Conservation (phyloP, 192 early-diverging fungal species). For the Podila horticola region DNA sequence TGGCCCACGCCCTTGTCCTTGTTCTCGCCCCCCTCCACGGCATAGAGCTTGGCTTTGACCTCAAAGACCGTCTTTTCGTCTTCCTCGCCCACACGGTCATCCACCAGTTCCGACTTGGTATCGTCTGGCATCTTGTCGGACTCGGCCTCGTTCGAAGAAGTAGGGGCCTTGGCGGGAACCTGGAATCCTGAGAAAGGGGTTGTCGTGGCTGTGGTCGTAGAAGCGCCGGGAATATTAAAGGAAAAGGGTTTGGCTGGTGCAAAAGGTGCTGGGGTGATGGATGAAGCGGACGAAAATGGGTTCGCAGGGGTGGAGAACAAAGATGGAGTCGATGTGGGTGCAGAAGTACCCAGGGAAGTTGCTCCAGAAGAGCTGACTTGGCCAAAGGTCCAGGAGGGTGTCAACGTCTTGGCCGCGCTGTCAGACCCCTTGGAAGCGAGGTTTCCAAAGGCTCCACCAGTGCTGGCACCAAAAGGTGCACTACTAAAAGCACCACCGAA, state of each 20-base stretch:
- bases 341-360: background rate
- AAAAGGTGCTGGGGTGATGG: conserved; percentile 1
- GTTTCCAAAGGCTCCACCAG: too few species aligned
- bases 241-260: conserved; percentile 7
- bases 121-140: conserved; percentile 18
- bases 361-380: background rate
- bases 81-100: conserved; percentile 14
- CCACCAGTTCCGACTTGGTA: conserved; percentile 12
- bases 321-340: background rate
- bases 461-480: too few species aligned
- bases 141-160: background rate
- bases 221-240: background rate
- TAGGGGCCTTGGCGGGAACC: background rate
- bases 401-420: background rate
- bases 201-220: background rate
- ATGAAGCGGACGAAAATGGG: background rate
- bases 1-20: conserved; percentile 21
- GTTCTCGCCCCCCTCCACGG: conserved; percentile 3
- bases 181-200: conserved; percentile 9
- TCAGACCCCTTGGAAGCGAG: background rate
- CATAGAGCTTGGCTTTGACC: conserved; percentile 8
- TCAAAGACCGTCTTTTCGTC: conserved; percentile 22
- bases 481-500: background rate
- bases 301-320: conserved; percentile 1
- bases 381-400: background rate